These are phyloP conservation scores for Yamadazyma oceani DNA, from an alignment of 1,139 yeast species.

Conservation along the genomic window DNA sequence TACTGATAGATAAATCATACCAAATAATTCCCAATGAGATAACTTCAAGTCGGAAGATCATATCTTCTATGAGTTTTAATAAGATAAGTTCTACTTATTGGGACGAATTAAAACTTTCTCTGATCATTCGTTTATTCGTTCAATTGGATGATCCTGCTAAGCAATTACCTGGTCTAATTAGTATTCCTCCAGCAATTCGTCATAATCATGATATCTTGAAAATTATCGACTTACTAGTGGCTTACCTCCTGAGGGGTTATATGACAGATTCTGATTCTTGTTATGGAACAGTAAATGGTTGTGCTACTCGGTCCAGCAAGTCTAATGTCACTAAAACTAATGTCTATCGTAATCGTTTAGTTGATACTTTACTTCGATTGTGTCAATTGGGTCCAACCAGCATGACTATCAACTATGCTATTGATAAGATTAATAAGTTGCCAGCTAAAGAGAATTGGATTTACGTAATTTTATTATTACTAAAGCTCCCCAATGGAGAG, in stretches of 20 bases:
- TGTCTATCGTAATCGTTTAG: constrained; percentile 34
- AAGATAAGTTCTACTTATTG: constrained; percentile 24
- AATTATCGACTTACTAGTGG: constrained; percentile 22
- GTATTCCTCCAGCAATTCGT: constrained; percentile 23
- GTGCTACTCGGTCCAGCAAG: constrained; percentile 23
- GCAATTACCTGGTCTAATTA: constrained; percentile 37
- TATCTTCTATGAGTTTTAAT: constrained; percentile 20
- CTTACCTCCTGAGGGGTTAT: constrained; percentile 28
- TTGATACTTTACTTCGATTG: constrained; percentile 31
- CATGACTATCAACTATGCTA: constrained; percentile 21
- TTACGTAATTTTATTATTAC: constrained; percentile 20
- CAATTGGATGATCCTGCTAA: constrained; percentile 36
- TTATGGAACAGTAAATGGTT: constrained; percentile 31
- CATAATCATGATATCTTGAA: constrained; percentile 17
- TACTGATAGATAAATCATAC: constrained; percentile 31
- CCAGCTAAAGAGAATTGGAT: constrained; percentile 27
- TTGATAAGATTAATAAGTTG: constrained; percentile 18
- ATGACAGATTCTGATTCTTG: constrained; percentile 27
- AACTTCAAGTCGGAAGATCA: constrained; percentile 16
- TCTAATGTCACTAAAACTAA: constrained; percentile 19
- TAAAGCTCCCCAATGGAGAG: constrained; percentile 26
- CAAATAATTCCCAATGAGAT: constrained; percentile 26
- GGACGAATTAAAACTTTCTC: constrained; percentile 40
- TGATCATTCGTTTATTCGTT: constrained; percentile 30
- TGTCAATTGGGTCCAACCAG: constrained; percentile 23